These are phyloP conservation scores for Vitis hybrid DNA, from an alignment of 177 flowering plant genomes.

Conservation along the genomic window DNA sequence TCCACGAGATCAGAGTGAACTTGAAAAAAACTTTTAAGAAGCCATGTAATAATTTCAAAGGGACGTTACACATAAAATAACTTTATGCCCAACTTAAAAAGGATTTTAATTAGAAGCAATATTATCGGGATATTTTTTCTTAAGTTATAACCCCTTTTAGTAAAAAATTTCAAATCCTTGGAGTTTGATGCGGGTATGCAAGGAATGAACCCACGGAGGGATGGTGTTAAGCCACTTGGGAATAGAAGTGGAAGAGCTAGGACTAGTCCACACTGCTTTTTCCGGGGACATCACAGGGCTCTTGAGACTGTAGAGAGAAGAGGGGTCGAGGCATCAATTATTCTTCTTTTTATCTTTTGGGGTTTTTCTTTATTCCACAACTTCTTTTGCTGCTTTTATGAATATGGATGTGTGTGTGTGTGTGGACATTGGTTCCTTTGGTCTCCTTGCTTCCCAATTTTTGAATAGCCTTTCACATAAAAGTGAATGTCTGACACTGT, in stretches of 20 bases:
- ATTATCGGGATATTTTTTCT: too few relatives aligned
- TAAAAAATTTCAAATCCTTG: too few relatives aligned
- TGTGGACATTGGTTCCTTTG: slow-evolving; percentile 18
- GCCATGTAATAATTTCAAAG: too few relatives aligned
- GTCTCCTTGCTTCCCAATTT: slow-evolving; percentile 9
- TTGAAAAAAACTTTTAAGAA: too few relatives aligned
- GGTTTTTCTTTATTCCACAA: slow-evolving; percentile 25
- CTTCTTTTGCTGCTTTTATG: slow-evolving; percentile 19
- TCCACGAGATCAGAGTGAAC: too few relatives aligned
- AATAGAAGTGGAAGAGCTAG: neutral
- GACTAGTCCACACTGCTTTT: slow-evolving; percentile 10
- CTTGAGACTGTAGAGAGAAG: neutral
- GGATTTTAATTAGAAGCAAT: too few relatives aligned
- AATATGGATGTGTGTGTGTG: neutral
- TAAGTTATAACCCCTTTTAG: too few relatives aligned
- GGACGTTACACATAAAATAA: too few relatives aligned
- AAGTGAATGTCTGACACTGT: slow-evolving; percentile 13
- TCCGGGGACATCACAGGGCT: neutral
- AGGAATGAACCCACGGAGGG: neutral
- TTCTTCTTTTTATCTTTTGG: neutral
- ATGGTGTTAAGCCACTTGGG: neutral
- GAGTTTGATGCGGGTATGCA: neutral
- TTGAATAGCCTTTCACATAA: slow-evolving; percentile 9
- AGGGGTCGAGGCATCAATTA: slow-evolving; percentile 13
- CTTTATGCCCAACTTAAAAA: too few relatives aligned